Evolutionary conservation across 371 early-diverging fungal species (phyloP).

Genomic region (Syncephalastrum monosporum): DNA sequence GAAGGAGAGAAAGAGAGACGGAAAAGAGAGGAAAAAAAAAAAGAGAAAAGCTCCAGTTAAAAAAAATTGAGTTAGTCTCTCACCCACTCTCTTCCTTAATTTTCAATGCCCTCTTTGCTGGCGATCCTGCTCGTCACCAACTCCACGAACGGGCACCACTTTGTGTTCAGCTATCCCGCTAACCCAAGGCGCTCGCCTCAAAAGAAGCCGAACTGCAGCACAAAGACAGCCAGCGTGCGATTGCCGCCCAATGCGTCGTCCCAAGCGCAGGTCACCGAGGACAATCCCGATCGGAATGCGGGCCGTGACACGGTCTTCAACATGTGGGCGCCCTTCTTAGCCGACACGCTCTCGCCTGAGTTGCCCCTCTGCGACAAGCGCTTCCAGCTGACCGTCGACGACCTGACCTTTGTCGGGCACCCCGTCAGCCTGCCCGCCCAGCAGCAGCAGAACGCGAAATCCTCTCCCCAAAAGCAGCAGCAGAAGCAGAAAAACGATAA

Average conservation of each 20-base stretch:
- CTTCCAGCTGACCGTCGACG: conserved; percentile 81
- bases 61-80: neutral
- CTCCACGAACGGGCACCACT: conserved; percentile 72
- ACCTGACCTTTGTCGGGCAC: conserved; percentile 75
- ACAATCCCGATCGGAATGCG: conserved; percentile 30
- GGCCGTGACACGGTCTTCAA: conserved; percentile 57
- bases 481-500: conserved; percentile 16
- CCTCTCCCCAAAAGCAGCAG: conserved; percentile 11
- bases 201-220: neutral
- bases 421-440: conserved; percentile 50
- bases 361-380: conserved; percentile 67
- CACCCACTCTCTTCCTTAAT: too few species aligned
- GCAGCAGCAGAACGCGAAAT: conserved; percentile 16
- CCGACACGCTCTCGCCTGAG: conserved; percentile 77
- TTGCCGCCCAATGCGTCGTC: conserved; percentile 16
- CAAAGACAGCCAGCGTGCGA: neutral
- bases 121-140: conserved; percentile 68
- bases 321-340: conserved; percentile 67
- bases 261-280: neutral
- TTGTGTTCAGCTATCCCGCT: conserved; percentile 64
- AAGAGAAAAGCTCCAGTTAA: neutral
- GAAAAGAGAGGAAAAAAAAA: conserved; percentile 6
- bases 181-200: conserved; percentile 35
- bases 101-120: conserved; percentile 38
- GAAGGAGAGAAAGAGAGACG: neutral